Percentiles rank a stretch among this genome's conserved stretches.
These are phyloP conservation scores for Hypoxylon fuscum DNA, from an alignment of 495 filamentous ascomycete species.

Conservation along the genomic window DNA sequence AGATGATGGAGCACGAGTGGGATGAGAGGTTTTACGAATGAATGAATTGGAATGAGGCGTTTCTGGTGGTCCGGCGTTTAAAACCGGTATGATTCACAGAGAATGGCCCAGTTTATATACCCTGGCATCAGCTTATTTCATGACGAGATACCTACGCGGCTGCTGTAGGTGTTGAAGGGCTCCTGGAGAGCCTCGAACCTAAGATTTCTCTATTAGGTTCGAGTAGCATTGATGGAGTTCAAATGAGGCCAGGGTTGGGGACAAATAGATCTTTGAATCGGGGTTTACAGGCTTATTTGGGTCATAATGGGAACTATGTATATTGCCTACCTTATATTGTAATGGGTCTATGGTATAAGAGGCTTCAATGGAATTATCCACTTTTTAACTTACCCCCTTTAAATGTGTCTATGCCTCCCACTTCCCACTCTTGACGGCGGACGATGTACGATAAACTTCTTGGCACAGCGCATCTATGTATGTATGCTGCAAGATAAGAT, in stretches of 20 bases:
- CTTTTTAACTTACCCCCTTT: conserved; percentile 10
- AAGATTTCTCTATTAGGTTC: conserved; percentile 7
- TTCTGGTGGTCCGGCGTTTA: background rate
- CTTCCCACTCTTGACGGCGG: conserved; percentile 24
- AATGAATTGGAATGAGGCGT: conserved; percentile 1
- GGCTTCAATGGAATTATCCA: background rate
- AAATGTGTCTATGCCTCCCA: background rate
- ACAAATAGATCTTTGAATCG: background rate
- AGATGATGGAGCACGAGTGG: conserved; percentile 39
- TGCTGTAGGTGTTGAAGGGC: background rate
- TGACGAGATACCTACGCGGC: background rate
- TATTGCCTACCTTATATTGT: background rate
- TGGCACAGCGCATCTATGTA: too few species aligned
- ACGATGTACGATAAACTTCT: background rate
- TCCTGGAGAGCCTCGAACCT: conserved; percentile 2
- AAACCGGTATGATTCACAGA: conserved; percentile 1
- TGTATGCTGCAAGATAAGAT: too few species aligned
- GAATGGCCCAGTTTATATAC: conserved; percentile 23
- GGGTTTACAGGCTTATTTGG: background rate
- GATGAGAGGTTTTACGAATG: conserved; percentile 44
- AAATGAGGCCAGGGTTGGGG: conserved; percentile 16
- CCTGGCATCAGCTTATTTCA: conserved; percentile 18
- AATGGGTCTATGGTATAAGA: background rate
- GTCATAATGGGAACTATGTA: background rate
- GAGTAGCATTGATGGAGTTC: conserved; percentile 11